phyloP scores from a whole-genome alignment of 2,329 filamentous ascomycete species.

The Cercospora sp. region DNA sequence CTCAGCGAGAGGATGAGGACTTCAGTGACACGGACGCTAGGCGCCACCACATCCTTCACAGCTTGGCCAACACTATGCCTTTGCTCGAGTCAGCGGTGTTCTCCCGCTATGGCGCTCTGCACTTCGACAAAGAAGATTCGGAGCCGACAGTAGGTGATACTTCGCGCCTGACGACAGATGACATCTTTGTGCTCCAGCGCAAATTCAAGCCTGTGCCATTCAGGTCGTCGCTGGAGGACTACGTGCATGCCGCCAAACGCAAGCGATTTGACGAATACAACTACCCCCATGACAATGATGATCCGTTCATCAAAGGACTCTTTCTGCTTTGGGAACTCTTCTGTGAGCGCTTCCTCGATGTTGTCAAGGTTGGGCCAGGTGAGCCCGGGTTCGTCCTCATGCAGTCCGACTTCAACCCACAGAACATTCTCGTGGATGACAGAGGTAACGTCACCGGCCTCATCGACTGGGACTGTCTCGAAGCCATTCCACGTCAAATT shows the following conservation, averaged over 20 bases:
- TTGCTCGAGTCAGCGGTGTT: constrained; percentile 14
- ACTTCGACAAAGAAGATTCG: constrained; percentile 12
- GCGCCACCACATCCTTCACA: constrained; percentile 22
- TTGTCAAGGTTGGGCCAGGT: constrained; percentile 7
- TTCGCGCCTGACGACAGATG: constrained; percentile 14
- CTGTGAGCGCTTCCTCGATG: constrained; percentile 22
- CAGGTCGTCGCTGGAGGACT: constrained; percentile 15
- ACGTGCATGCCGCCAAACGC: constrained; percentile 14
- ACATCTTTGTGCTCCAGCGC: constrained; percentile 22
- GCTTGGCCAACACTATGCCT: constrained; percentile 19
- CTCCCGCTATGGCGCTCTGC: constrained; percentile 17
- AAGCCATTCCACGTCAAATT: constrained; percentile 22
- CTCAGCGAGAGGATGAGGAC: constrained; percentile 7
- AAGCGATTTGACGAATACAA: constrained; percentile 15
- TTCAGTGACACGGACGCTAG: constrained; percentile 9
- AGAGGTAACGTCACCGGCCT: constrained; percentile 19
- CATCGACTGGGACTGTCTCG: constrained; percentile 27
- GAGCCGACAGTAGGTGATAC: constrained; percentile 12
- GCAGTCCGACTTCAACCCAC: constrained; percentile 27
- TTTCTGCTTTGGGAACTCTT: constrained; percentile 21
- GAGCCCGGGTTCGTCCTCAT: constrained; percentile 25
- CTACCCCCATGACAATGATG: constrained; percentile 4
- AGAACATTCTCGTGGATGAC: constrained; percentile 24
- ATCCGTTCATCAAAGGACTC: constrained; percentile 11
- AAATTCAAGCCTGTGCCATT: constrained; percentile 11